Conservation (phyloP, 2,329 filamentous ascomycete genomes). For the Xylaria sp. region DNA sequence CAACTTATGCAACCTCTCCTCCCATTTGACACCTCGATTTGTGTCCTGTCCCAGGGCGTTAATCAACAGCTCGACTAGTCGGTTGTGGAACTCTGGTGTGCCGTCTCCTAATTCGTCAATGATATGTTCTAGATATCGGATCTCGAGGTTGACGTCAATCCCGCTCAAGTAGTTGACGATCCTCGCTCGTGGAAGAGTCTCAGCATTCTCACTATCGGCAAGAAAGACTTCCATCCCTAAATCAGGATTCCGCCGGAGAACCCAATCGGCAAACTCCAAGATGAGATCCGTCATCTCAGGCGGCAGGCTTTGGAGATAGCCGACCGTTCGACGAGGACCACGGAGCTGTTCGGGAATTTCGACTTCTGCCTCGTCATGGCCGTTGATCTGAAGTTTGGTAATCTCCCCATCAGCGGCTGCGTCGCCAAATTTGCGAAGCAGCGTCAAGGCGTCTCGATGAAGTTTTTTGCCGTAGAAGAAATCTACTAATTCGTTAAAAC, state of each 20-base stretch:
- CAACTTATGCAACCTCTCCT: slow-evolving; percentile 72
- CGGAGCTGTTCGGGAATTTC: slow-evolving; percentile 64
- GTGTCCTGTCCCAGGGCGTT: slow-evolving; percentile 57
- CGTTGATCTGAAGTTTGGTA: slow-evolving; percentile 50
- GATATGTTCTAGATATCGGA: slow-evolving; percentile 89
- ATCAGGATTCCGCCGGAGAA: slow-evolving; percentile 75
- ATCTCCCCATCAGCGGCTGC: slow-evolving; percentile 53
- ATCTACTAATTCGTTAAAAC: slow-evolving; percentile 95
- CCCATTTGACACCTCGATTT: slow-evolving; percentile 61
- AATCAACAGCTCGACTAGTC: slow-evolving; percentile 75
- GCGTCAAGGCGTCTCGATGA: slow-evolving; percentile 84
- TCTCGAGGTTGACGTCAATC: slow-evolving; percentile 77
- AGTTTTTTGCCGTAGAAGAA: slow-evolving; percentile 96
- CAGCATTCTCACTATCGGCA: slow-evolving; percentile 93
- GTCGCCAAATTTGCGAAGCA: slow-evolving; percentile 81
- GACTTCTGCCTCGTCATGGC: slow-evolving; percentile 46
- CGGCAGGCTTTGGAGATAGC: slow-evolving; percentile 89
- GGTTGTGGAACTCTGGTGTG: slow-evolving; percentile 88
- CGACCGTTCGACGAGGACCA: slow-evolving; percentile 85
- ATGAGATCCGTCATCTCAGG: slow-evolving; percentile 91
- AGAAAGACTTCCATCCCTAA: slow-evolving; percentile 93
- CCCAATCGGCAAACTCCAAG: slow-evolving; percentile 92
- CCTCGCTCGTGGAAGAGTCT: slow-evolving; percentile 81
- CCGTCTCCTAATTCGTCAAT: slow-evolving; percentile 87
- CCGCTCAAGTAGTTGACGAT: slow-evolving; percentile 79